phyloP scores from a whole-genome alignment of 108 stramenopile genomes.

The Nitzschia inconspicua region DNA sequence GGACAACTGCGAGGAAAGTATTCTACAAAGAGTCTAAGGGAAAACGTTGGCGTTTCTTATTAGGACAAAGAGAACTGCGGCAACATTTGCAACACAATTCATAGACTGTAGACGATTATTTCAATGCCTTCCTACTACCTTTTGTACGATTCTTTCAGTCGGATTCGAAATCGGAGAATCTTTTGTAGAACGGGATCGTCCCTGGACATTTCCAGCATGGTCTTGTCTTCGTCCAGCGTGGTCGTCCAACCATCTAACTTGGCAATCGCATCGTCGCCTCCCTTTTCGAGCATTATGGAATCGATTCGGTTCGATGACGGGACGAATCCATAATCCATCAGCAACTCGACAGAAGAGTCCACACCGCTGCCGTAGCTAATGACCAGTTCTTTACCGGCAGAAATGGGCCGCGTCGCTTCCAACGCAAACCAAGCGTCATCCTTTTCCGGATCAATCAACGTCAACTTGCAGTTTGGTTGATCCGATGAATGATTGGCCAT shows the following conservation, averaged over 20 bases:
- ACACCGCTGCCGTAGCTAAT: conserved; percentile 61
- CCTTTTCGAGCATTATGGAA: conserved; percentile 52
- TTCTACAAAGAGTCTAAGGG: too few species aligned
- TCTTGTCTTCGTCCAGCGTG: conserved; percentile 66
- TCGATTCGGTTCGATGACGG: conserved; percentile 51
- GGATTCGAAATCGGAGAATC: conserved; percentile 38
- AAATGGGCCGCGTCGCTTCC: conserved; percentile 53
- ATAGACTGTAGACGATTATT: too few species aligned
- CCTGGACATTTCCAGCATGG: conserved; percentile 28
- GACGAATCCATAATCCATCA: conserved; percentile 72
- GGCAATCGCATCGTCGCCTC: conserved; percentile 52
- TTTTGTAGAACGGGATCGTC: conserved; percentile 20
- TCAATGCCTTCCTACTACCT: too few species aligned
- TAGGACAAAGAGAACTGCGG: too few species aligned
- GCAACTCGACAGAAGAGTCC: conserved; percentile 51
- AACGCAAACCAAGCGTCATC: conserved; percentile 76
- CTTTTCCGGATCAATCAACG: conserved; percentile 70
- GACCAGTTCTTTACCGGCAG: conserved; percentile 53
- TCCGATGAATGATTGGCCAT: conserved; percentile 64
- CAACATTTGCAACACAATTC: too few species aligned
- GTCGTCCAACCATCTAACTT: conserved; percentile 59
- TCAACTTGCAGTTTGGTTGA: conserved; percentile 50
- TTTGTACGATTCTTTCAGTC: conserved; percentile 37
- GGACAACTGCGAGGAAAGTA: too few species aligned
- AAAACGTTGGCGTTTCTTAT: too few species aligned